Evolutionary conservation across 2,329 filamentous ascomycete genomes (phyloP), one percentile per base, ranked within the genome.

Genomic region (Beauveria rudraprayagi): DNA sequence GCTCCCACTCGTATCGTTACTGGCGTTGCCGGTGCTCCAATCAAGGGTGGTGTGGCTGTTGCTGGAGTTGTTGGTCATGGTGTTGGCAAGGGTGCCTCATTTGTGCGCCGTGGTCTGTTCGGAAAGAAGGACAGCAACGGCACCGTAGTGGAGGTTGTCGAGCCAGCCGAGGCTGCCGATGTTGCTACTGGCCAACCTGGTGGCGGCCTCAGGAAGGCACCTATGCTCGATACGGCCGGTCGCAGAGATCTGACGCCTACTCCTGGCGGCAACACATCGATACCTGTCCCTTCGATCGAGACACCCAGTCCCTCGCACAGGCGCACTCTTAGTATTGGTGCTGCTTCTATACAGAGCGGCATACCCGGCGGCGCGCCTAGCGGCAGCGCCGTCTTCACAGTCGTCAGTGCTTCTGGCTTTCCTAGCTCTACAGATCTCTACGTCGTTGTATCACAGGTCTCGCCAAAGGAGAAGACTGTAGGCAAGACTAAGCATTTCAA

Each of bases 401-500:
- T 99, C 17, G 76, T 96, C 14, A 88, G 88, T 3, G 91, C 92
- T 1, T 80, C 83, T 3, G 91, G 89, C 37, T 99, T 87, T 74
- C 89, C 91, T 17, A 76, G 87, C 1, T 84, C 84, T 6, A 82
- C 90, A 6, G 91, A 95, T 70, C 77, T 96, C n/a, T 92, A 91
- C 69, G 84, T 96, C 53, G 76, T 83, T 62, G 77, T 96, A 66
- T 86, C 85, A 61, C 85, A 90, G 66, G 71, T 90, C 40, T 78
- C 80, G 3, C 76, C 85, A 52, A 92, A 89, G 74, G 83, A 79
- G 55, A 97, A 94, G 77, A 84, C 89, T 51, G 78, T 99, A 51
- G 87, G 92, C 76, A 97, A 97, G 79, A 97, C 92, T 24, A 96
- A 96, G 72, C 89, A 94, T 65, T 84, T 90, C 77, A 96, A 96